Percentiles rank a stretch among this genome's conserved stretches.
These are phyloP conservation scores for Pseudonitzschia pungens DNA, from an alignment of 108 stramenopile genomes.

Conservation along the genomic window DNA sequence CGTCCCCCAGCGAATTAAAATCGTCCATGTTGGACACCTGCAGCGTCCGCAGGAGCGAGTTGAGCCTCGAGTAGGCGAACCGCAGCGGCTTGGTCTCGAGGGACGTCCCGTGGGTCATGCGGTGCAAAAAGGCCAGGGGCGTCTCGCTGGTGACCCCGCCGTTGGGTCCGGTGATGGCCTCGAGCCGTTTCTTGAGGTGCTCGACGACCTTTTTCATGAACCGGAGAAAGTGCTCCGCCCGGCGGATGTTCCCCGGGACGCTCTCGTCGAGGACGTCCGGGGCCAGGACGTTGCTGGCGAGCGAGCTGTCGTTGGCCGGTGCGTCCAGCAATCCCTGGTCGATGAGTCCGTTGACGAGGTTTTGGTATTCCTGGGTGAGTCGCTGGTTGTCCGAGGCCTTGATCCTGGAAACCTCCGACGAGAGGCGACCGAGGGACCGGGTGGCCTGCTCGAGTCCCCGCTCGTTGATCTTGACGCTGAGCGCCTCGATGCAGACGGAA, in stretches of 20 bases:
- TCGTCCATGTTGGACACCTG: conserved; percentile 91
- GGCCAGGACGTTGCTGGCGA: conserved; percentile 79
- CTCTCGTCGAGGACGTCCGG: conserved; percentile 93
- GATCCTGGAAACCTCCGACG: conserved; percentile 80
- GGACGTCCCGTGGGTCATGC: conserved; percentile 87
- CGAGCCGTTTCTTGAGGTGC: conserved; percentile 80
- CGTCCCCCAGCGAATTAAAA: conserved; percentile 89
- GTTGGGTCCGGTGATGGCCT: conserved; percentile 75
- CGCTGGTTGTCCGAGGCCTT: conserved; percentile 85
- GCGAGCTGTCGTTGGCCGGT: conserved; percentile 56
- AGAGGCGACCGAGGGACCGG: conserved; percentile 80
- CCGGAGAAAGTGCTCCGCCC: conserved; percentile 96
- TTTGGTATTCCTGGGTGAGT: conserved; percentile 93
- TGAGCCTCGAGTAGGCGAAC: conserved; percentile 94
- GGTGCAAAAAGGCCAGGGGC: conserved; percentile 92
- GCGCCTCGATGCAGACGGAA: conserved; percentile 98
- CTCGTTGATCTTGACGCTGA: conserved; percentile 92
- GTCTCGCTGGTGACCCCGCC: conserved; percentile 92
- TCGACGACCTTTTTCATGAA: conserved; percentile 96
- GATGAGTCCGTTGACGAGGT: conserved; percentile 79
- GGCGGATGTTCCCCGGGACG: conserved; percentile 97
- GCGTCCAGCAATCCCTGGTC: conserved; percentile 83
- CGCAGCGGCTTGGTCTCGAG: conserved; percentile 94
- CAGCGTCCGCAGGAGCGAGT: conserved; percentile 87
- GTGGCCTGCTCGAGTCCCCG: conserved; percentile 91